A percentile compares a stretch with the other conserved stretches of the same genome.
phyloP scores from a whole-genome alignment of 202 grass and related monocot species.

The Dendrocalamus latiflorus region DNA sequence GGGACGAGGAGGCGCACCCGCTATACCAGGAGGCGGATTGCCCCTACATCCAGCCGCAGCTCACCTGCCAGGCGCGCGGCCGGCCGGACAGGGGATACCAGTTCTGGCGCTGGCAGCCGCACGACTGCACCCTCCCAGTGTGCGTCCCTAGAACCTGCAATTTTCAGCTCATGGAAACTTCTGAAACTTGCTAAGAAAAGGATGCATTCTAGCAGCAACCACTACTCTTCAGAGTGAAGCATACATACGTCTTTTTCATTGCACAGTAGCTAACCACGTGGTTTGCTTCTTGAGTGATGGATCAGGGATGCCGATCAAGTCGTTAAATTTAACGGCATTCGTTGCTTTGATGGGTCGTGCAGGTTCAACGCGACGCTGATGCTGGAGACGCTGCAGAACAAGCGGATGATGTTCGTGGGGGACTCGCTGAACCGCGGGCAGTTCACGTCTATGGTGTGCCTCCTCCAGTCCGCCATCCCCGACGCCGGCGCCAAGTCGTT shows the following conservation, averaged over 20 bases:
- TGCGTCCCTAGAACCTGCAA: background rate
- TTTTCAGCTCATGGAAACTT: background rate
- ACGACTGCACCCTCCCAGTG: slow-evolving; percentile 47
- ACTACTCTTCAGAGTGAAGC: background rate
- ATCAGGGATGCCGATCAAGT: too few relatives aligned
- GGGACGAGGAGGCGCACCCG: slow-evolving; percentile 39
- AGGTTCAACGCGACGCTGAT: slow-evolving; percentile 64
- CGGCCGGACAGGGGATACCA: slow-evolving; percentile 69
- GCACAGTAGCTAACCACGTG: background rate
- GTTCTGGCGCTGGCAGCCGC: slow-evolving; percentile 71
- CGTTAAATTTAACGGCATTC: background rate
- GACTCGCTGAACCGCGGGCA: slow-evolving; percentile 81
- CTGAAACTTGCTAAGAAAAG: background rate
- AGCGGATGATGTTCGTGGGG: too few relatives aligned
- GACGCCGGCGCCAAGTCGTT: slow-evolving; percentile 26
- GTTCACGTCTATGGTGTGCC: slow-evolving; percentile 84
- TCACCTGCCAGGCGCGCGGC: slow-evolving; percentile 61
- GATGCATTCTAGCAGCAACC: background rate
- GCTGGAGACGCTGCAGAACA: slow-evolving; percentile 52
- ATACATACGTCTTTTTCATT: background rate
- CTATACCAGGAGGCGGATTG: slow-evolving; percentile 63
- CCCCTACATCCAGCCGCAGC: slow-evolving; percentile 80
- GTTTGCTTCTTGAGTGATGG: background rate
- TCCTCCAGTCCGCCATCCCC: slow-evolving; percentile 50
- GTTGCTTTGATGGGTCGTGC: background rate